Percentiles rank a stretch among this genome's conserved stretches.
Conservation (phyloP, 352 stramenopile genomes). For the Elongisporangium undulatum region DNA sequence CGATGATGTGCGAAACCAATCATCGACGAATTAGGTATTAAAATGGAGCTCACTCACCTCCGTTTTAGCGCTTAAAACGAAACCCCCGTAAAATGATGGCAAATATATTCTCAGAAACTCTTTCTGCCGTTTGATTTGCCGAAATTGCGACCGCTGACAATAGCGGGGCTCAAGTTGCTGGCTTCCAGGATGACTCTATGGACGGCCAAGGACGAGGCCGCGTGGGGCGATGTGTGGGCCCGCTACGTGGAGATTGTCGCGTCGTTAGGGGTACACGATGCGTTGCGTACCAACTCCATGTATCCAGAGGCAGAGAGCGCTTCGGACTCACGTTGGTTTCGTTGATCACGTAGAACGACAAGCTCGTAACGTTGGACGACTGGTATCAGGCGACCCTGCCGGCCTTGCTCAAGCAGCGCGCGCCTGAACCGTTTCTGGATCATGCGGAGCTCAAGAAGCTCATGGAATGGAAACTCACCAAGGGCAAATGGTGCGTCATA, state of each 20-base stretch:
- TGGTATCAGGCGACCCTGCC: constrained; percentile 52
- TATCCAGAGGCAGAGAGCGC: constrained; percentile 1
- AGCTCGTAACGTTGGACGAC: constrained; percentile 46
- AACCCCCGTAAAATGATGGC: no score
- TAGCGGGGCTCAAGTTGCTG: neutral
- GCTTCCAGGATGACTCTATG: constrained; percentile 14
- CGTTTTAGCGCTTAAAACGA: neutral
- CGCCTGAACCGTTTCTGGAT: constrained; percentile 43
- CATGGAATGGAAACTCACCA: constrained; percentile 85
- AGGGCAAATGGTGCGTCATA: constrained; percentile 70
- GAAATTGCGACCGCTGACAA: neutral
- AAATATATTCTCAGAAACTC: neutral
- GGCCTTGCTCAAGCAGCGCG: constrained; percentile 30
- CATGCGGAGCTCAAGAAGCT: constrained; percentile 54
- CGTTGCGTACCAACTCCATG: neutral
- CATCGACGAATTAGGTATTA: neutral
- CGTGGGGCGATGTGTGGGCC: constrained; percentile 31
- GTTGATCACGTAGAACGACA: constrained; percentile 37
- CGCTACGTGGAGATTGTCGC: constrained; percentile 38
- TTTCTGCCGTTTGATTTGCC: neutral
- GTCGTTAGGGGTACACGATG: constrained; percentile 24
- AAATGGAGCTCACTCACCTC: neutral
- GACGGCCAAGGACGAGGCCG: constrained; percentile 12
- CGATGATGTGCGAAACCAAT: neutral
- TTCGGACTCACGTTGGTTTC: neutral